Base-by-base conservation (phyloP, 805 yeast genomes). In the Candida railenensis region DNA sequence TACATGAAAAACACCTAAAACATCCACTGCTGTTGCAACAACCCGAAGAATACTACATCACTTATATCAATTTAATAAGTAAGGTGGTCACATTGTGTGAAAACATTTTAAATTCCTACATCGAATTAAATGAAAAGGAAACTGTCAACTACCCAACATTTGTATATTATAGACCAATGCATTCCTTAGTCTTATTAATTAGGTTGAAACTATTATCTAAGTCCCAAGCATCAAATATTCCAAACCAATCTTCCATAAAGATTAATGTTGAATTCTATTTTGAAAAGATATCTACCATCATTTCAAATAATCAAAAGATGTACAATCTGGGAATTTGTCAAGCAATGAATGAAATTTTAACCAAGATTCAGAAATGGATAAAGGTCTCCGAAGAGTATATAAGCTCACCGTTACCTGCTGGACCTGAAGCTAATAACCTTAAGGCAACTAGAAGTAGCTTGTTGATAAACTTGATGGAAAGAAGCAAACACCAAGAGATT, bases 121-220 rank as follows among this genome's bases (percentile, higher is more conserved):
- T 74, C 15, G 57, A 62, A 21, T 48, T 77, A 20, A 69, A 73
- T 45, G 45, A 48, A 3, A 66, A 64, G 9, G 66, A 67, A 47
- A 68, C 77, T 1, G 49, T 62, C 3, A 57, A 65, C 38, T 74
- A 69, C 47, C 83, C 83, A 2, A 77, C 82, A 0, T 75, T 77
- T 50, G 72, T 78, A 52, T 74, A 75, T 55, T 79, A 78, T 51
- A 59, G 83, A 40, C 81, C 83, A 2, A 65, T 78, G 72, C 77
- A 77, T 54, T 77, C 82, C 0, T 56, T 79, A 19, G 76, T 77
- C 21, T 68, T 78, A 3, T 55, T 79, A 48, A 69, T 78, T 16
- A 63, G 81, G 44, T 69, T 78, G 1, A 62, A 77, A 49, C 54
- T 79, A 18, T 61, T 77, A 40, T 73, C 77, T 18, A 70, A 71